A percentile compares a stretch with the other conserved stretches of the same genome.
Evolutionary conservation across 2,329 filamentous ascomycete species (phyloP).

Genomic region (Apiospora pterosperma): DNA sequence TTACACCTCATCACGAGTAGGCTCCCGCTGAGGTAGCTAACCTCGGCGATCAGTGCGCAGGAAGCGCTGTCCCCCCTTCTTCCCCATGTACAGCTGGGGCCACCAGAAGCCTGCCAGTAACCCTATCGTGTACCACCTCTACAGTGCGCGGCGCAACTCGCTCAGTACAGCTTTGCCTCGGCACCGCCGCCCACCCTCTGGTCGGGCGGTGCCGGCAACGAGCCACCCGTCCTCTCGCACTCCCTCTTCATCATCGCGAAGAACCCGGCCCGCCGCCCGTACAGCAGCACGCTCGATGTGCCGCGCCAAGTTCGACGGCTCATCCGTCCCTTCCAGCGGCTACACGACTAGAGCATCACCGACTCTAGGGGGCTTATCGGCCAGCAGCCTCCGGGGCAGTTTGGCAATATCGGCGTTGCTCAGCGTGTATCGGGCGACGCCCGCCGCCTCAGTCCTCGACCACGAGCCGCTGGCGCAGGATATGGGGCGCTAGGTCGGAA

Average conservation of each 20-base stretch:
- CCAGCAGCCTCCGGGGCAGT: conserved; percentile 7
- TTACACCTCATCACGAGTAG: too few relatives aligned
- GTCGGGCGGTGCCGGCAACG: too few relatives aligned
- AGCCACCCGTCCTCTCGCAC: not conserved
- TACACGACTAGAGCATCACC: conserved; percentile 8
- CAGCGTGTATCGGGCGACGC: conserved; percentile 9
- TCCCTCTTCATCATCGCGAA: not conserved
- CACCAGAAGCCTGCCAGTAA: too few relatives aligned
- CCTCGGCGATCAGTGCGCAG: too few relatives aligned
- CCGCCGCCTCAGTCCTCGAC: not conserved
- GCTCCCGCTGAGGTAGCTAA: too few relatives aligned
- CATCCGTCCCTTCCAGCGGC: conserved; percentile 7
- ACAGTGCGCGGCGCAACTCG: too few relatives aligned
- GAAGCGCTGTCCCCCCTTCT: too few relatives aligned
- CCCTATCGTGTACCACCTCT: too few relatives aligned
- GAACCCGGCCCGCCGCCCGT: conserved; percentile 4
- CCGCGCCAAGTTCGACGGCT: conserved; percentile 10
- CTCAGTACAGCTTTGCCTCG: too few relatives aligned
- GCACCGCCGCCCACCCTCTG: too few relatives aligned
- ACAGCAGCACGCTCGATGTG: conserved; percentile 11
- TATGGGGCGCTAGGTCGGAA: not conserved
- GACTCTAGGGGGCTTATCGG: conserved; percentile 9
- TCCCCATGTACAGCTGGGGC: too few relatives aligned
- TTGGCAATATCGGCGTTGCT: conserved; percentile 6
- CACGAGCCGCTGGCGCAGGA: conserved; percentile 7